phyloP scores from a whole-genome alignment of 176 grass and related monocot genomes.

The Rhynchospora breviuscula region DNA sequence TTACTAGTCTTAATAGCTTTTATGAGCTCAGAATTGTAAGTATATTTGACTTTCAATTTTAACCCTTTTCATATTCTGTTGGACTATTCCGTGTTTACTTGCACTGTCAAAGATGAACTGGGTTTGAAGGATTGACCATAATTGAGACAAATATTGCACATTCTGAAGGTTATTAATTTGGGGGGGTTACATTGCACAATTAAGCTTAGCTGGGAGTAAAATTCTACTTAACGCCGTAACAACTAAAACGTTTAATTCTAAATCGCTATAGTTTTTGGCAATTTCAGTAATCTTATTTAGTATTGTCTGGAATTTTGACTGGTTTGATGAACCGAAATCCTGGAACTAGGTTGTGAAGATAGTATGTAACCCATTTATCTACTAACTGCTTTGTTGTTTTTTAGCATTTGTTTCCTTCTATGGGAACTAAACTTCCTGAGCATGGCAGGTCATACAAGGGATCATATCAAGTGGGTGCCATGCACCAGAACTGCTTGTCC shows the following conservation, averaged over 20 bases:
- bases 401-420: neutral
- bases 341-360: too few species aligned
- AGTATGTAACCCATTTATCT: neutral
- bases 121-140: neutral
- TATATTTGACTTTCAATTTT: neutral
- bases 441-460: slow-evolving; percentile 12
- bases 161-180: neutral
- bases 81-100: neutral
- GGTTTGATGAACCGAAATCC: too few species aligned
- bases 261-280: neutral
- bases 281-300: neutral
- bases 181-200: neutral
- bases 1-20: neutral
- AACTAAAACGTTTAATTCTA: neutral
- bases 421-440: neutral
- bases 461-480: slow-evolving; percentile 13
- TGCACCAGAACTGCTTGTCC: slow-evolving; percentile 6
- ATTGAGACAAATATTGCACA: neutral
- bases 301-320: too few species aligned
- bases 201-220: neutral
- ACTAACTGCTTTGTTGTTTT: neutral
- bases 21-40: neutral
- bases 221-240: neutral
- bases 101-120: neutral
- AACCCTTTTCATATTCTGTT: neutral